Evolutionary conservation across 306 rosid genomes (phyloP).

Genomic region (Cicer yamashitae): DNA sequence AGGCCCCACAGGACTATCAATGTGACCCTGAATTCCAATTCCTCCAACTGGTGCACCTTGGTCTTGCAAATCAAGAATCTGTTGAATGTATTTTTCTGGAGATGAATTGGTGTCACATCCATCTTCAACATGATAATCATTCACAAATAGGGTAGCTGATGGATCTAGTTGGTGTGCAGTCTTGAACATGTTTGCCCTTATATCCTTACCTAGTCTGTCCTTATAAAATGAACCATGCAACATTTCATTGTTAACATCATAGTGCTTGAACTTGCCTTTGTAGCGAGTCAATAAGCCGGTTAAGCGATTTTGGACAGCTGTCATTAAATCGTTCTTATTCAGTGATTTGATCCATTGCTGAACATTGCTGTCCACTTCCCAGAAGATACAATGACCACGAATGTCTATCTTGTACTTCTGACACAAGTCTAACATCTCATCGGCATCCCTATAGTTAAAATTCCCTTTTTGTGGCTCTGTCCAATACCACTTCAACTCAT

Average conservation of each 20-base stretch:
- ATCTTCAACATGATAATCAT: conserved; percentile 87
- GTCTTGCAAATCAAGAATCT: conserved; percentile 69
- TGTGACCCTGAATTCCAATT: conserved; percentile 90
- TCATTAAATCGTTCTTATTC: conserved; percentile 63
- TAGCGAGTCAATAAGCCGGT: conserved; percentile 68
- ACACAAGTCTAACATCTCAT: conserved; percentile 74
- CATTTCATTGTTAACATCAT: conserved; percentile 96
- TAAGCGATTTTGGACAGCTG: conserved; percentile 79
- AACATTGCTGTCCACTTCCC: conserved; percentile 80
- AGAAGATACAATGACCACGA: conserved; percentile 93
- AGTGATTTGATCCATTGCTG: conserved; percentile 76
- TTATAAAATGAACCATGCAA: conserved; percentile 83
- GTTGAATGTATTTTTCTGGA: conserved; percentile 80
- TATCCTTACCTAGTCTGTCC: conserved; percentile 74
- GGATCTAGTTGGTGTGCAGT: conserved; percentile 72
- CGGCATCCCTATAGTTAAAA: conserved; percentile 82
- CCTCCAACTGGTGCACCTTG: conserved; percentile 92
- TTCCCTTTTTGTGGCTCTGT: conserved; percentile 87
- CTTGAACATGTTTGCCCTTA: conserved; percentile 87
- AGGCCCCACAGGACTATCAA: conserved; percentile 88
- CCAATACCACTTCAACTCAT: conserved; percentile 97
- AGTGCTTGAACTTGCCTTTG: conserved; percentile 83
- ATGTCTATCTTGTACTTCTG: conserved; percentile 64
- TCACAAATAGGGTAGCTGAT: conserved; percentile 69
- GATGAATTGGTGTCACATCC: conserved; percentile 71